Evolutionary conservation across 2,329 filamentous ascomycete species (phyloP), one percentile per base, ranked within the genome.

Genomic region (Trichoderma asperellum): DNA sequence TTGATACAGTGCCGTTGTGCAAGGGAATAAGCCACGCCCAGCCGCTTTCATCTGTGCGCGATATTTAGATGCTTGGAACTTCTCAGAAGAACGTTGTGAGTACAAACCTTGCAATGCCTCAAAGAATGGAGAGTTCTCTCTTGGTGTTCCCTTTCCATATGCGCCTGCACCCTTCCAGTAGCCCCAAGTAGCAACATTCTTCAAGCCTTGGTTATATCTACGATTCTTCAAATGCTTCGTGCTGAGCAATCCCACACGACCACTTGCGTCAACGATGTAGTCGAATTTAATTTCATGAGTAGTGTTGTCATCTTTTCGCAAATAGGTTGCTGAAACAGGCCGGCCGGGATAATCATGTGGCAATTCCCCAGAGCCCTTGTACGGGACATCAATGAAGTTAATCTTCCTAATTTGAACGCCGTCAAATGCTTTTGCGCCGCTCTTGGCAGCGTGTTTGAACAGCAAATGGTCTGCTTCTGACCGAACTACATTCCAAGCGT

Each of bases 151-250:
- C 2, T 63, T n/a, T 5, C 69, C 77, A 69, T 81, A 83, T 0
- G 62, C 18, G 4, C 71, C 75, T 12, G 73, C 75, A 5, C 75
- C 77, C 55, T 80, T 78, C 76, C 78, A 86, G 72, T 86, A 86
- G 1, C 75, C 81, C 84, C 83, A 86, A 61, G 71, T 81, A 7
- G 84, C 83, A 10, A 84, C 70, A 68, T 84, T 86, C 75, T 85
- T 84, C 18, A 86, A 75, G 0, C 77, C 80, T 59, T 82, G 71
- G 72, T 85, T 86, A 72, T 76, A 82, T 4, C 74, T 75, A 1
- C 84, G 80, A 71, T 84, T 83, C 74, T 83, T 84, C 37, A 82
- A 64, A 70, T 85, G 84, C 71, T 83, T 83, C n/a, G 82, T 85
- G 57, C 75, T 79, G 5, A 86, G 27, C 2, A 86, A 52, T 2